Conservation (phyloP, 2,329 filamentous ascomycete genomes). For the Phialocephala sp. region DNA sequence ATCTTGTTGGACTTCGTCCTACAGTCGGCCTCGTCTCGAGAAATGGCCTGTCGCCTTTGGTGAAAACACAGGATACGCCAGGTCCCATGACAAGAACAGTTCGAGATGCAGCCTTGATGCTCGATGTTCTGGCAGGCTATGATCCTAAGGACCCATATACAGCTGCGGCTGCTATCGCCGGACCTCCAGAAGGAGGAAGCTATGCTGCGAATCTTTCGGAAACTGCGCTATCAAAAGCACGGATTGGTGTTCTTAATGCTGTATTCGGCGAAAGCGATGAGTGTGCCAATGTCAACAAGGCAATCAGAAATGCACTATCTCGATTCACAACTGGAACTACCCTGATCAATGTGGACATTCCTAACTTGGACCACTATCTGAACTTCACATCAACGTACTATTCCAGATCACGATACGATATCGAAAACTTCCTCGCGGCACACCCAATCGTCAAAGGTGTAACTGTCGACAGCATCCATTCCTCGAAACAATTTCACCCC, state of each 20-base stretch:
- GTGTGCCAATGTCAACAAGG: conserved; percentile 37
- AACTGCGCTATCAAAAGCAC: conserved; percentile 29
- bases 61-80: conserved; percentile 41
- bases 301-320: conserved; percentile 32
- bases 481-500: conserved; percentile 19
- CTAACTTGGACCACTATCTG: conserved; percentile 37
- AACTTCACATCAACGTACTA: conserved; percentile 38
- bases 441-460: conserved; percentile 43
- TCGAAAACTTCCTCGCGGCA: conserved; percentile 45
- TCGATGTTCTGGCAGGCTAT: conserved; percentile 41
- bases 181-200: conserved; percentile 38
- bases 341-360: conserved; percentile 40
- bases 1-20: conserved; percentile 30
- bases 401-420: conserved; percentile 39
- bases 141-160: conserved; percentile 41
- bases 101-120: conserved; percentile 41
- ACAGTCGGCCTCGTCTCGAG: conserved; percentile 32
- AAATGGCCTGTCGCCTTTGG: conserved; percentile 39
- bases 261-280: conserved; percentile 38
- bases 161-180: conserved; percentile 33
- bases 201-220: conserved; percentile 37
- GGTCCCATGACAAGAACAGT: conserved; percentile 43
- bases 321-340: conserved; percentile 31
- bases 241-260: conserved; percentile 40
- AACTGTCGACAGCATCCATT: conserved; percentile 23